Conservation (phyloP, 164 flowering plant species). For the Annona cherimola region DNA sequence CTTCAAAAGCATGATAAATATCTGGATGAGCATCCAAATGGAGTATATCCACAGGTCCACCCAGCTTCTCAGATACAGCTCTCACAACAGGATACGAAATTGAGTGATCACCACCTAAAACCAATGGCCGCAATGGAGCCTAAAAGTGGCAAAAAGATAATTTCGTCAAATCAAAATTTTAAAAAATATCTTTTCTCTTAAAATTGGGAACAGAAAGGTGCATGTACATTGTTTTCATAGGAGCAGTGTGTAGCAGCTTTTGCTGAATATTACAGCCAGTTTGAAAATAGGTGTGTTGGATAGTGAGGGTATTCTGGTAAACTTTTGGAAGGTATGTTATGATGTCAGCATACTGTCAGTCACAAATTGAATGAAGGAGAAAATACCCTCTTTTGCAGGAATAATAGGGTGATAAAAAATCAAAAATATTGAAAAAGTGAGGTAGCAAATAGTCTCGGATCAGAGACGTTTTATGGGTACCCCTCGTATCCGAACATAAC, state of each 20-base stretch:
- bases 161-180: not conserved
- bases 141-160: slow-evolving; percentile 22
- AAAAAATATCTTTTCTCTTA: not conserved
- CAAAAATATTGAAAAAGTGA: no score
- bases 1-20: slow-evolving; percentile 86
- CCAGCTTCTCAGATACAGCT: slow-evolving; percentile 94
- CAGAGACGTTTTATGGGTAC: no score
- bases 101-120: slow-evolving; percentile 97
- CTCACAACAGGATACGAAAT: slow-evolving; percentile 90
- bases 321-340: no score
- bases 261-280: no score
- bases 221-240: not conserved
- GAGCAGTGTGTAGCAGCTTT: not conserved
- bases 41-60: slow-evolving; percentile 96
- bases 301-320: no score
- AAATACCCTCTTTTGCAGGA: no score
- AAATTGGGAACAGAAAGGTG: not conserved
- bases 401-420: no score
- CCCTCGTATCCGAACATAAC: no score
- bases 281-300: no score
- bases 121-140: slow-evolving; percentile 86
- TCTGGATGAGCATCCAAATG: slow-evolving; percentile 99
- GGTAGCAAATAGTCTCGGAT: no score
- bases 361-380: no score
- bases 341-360: no score